Conservation (phyloP, 2,329 filamentous ascomycete genomes). For the Cladorrhinum sp. region DNA sequence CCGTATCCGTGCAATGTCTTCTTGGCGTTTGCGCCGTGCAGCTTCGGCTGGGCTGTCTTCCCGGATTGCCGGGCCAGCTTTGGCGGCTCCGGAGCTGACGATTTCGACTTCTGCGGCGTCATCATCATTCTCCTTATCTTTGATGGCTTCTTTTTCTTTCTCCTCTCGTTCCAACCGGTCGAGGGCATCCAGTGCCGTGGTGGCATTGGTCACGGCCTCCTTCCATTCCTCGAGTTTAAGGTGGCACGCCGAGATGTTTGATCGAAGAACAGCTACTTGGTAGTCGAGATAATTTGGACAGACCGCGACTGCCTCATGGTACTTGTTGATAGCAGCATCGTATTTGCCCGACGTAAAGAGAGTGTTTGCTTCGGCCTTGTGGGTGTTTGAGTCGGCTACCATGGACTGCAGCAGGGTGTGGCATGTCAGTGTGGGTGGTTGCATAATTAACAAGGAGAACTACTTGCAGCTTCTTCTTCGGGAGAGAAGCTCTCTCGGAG, state of each 20-base stretch:
- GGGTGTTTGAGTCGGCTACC: constrained; percentile 65
- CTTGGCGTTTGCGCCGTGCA: constrained; percentile 39
- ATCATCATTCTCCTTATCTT: constrained; percentile 34
- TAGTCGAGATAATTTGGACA: constrained; percentile 85
- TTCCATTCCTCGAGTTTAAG: constrained; percentile 85
- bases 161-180: constrained; percentile 58
- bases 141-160: constrained; percentile 38
- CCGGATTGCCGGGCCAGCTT: constrained; percentile 39
- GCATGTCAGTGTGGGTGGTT: constrained; percentile 8
- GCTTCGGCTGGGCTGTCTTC: constrained; percentile 31
- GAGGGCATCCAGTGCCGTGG: constrained; percentile 68
- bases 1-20: constrained; percentile 72
- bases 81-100: constrained; percentile 55
- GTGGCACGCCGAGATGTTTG: constrained; percentile 87
- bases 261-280: constrained; percentile 80
- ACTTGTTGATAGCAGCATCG: constrained; percentile 74
- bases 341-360: constrained; percentile 73
- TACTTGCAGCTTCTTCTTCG: constrained; percentile 55
- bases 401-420: constrained; percentile 39
- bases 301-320: constrained; percentile 73
- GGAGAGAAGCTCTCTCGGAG: constrained; percentile 44
- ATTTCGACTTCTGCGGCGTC: constrained; percentile 53
- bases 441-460: not conserved
- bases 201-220: constrained; percentile 71
- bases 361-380: constrained; percentile 73